Evolutionary conservation across 495 filamentous ascomycete genomes (phyloP).

Genomic region (Penicillium samsonianum): DNA sequence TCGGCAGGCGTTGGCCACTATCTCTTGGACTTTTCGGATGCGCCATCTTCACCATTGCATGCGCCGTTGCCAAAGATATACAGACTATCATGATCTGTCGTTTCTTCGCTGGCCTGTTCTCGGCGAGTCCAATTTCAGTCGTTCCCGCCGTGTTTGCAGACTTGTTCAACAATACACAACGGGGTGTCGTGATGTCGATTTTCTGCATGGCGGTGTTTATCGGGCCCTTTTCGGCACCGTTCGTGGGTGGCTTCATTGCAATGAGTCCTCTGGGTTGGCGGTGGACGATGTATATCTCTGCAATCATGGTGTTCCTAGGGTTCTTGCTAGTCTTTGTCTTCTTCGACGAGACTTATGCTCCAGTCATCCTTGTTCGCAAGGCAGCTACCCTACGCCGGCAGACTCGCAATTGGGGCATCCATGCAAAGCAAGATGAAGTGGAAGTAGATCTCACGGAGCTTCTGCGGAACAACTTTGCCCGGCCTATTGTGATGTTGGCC

Average conservation of each 20-base stretch:
- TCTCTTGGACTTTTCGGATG: constrained; percentile 51
- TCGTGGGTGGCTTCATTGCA: constrained; percentile 45
- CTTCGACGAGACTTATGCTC: constrained; percentile 40
- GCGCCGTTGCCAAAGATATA: constrained; percentile 56
- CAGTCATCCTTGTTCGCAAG: constrained; percentile 39
- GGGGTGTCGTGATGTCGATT: constrained; percentile 49
- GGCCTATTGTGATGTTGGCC: constrained; percentile 44
- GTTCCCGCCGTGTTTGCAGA: constrained; percentile 53
- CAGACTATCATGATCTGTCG: constrained; percentile 53
- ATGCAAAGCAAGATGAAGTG: constrained; percentile 49
- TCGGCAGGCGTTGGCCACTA: constrained; percentile 57
- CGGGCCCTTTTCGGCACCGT: constrained; percentile 46
- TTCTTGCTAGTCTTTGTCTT: constrained; percentile 29
- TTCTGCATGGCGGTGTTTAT: constrained; percentile 48
- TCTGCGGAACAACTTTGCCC: constrained; percentile 39
- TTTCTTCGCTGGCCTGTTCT: constrained; percentile 51
- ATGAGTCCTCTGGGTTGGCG: constrained; percentile 44
- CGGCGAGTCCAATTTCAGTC: constrained; percentile 48
- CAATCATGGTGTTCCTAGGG: constrained; percentile 35
- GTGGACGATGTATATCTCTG: constrained; percentile 48
- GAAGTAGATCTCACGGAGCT: constrained; percentile 41
- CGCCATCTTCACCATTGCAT: constrained; percentile 52
- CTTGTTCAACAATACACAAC: constrained; percentile 46
- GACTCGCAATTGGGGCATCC: constrained; percentile 49
- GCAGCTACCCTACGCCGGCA: constrained; percentile 41